These are phyloP conservation scores for Zizania palustris DNA, from an alignment of 202 grass and related monocot genomes.

Conservation along the genomic window DNA sequence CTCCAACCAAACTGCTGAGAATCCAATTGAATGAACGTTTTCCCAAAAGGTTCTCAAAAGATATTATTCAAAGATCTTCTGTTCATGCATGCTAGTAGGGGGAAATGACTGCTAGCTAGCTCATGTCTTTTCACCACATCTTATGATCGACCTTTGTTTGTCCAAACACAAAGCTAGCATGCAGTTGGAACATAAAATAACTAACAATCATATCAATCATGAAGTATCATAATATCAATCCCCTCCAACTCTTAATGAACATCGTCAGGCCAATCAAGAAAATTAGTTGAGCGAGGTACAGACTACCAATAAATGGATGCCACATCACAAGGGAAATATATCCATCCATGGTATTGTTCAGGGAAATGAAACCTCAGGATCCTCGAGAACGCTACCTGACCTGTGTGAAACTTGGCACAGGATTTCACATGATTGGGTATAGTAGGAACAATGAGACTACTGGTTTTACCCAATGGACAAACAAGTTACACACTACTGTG, in stretches of 20 bases:
- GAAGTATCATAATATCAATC: neutral
- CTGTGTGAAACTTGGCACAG: constrained; percentile 46
- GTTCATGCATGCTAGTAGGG: constrained; percentile 9
- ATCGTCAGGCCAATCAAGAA: neutral
- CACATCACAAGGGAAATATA: neutral
- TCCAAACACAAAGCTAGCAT: neutral
- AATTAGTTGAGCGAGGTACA: neutral
- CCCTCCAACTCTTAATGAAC: neutral
- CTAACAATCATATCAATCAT: constrained; percentile 6
- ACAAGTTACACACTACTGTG: neutral
- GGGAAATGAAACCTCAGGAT: constrained; percentile 62
- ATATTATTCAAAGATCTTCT: constrained; percentile 29
- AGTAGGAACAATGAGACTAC: neutral
- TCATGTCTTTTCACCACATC: constrained; percentile 17
- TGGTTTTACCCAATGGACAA: constrained; percentile 42
- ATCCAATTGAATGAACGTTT: neutral
- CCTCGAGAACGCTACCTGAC: constrained; percentile 49
- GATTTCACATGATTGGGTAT: constrained; percentile 38
- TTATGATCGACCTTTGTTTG: neutral
- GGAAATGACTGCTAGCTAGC: constrained; percentile 7
- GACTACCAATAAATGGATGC: neutral
- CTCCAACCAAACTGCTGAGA: neutral
- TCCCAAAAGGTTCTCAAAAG: constrained; percentile 15
- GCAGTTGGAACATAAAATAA: constrained; percentile 29
- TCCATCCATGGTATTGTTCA: no score